Percentiles rank a stretch among this genome's conserved stretches.
These are phyloP conservation scores for Magnaporthiopsis rhizophila DNA, from an alignment of 2,329 filamentous ascomycete species.

Conservation along the genomic window DNA sequence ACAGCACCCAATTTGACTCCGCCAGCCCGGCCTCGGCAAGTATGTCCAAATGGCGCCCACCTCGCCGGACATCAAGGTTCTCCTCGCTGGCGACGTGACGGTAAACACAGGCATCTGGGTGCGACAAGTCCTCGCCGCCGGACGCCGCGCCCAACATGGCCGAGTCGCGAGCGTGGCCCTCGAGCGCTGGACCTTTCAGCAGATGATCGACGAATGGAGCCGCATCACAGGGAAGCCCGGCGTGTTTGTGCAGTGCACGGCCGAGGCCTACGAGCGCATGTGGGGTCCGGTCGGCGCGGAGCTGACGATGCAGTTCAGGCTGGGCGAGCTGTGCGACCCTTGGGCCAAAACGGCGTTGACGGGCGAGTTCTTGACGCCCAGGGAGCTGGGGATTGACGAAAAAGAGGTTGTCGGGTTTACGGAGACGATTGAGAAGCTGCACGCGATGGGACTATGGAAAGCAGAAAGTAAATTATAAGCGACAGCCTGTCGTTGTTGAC, in stretches of 20 bases:
- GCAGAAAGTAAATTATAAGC: too few species aligned
- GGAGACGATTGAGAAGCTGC: too few species aligned
- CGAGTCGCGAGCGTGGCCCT: conserved; percentile 18
- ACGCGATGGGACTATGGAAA: too few species aligned
- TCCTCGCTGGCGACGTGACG: conserved; percentile 16
- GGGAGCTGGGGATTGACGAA: too few species aligned
- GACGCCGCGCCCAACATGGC: conserved; percentile 10
- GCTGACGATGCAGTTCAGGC: conserved; percentile 17
- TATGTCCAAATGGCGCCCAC: too few species aligned
- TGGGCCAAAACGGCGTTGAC: too few species aligned
- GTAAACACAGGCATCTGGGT: conserved; percentile 20
- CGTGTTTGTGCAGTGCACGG: conserved; percentile 13
- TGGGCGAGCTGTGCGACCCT: conserved; percentile 16
- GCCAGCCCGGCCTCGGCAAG: too few species aligned
- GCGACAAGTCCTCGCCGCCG: conserved; percentile 14
- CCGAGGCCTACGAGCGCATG: conserved; percentile 13
- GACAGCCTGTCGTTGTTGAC: too few species aligned
- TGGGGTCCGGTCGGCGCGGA: conserved; percentile 17
- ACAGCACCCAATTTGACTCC: too few species aligned
- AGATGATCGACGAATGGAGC: conserved; percentile 18
- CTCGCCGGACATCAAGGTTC: conserved; percentile 13
- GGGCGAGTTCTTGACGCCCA: too few species aligned
- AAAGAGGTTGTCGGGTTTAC: too few species aligned
- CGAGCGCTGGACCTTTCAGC: conserved; percentile 16
- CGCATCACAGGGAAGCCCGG: conserved; percentile 17